Evolutionary conservation across 2,329 filamentous ascomycete genomes (phyloP).

Genomic region (Neopestalotiopsis rosae): DNA sequence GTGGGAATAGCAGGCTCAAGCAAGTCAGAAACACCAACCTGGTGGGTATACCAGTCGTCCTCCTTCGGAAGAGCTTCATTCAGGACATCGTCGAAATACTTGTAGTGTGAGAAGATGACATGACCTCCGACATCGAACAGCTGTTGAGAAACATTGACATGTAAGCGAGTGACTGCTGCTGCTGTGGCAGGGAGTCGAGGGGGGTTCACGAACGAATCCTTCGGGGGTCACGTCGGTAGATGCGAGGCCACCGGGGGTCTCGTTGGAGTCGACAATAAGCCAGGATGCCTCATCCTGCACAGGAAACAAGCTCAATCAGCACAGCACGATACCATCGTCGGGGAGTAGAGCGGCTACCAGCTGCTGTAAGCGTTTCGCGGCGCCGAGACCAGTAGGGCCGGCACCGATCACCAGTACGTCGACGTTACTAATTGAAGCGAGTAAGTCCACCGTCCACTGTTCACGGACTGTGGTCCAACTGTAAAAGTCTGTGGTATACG

Average conservation of each 20-base stretch:
- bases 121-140: conserved; percentile 98
- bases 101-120: conserved; percentile 99
- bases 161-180: too few species aligned
- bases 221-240: conserved; percentile 94
- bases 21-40: conserved; percentile 76
- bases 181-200: too few species aligned
- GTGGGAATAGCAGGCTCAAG: too few species aligned
- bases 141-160: conserved; percentile 47
- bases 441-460: too few species aligned
- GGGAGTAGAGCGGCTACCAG: conserved; percentile 67
- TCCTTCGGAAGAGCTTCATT: conserved; percentile 93
- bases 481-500: too few species aligned
- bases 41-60: conserved; percentile 95
- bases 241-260: conserved; percentile 92
- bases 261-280: conserved; percentile 92
- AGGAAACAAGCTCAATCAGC: conserved; percentile 24
- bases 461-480: too few species aligned
- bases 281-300: conserved; percentile 86
- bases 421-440: too few species aligned
- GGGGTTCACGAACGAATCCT: conserved; percentile 80
- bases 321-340: conserved; percentile 24
- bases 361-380: conserved; percentile 96
- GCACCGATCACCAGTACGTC: conserved; percentile 85
- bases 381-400: conserved; percentile 95
- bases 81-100: conserved; percentile 99